phyloP scores from a whole-genome alignment of 495 filamentous ascomycete genomes.

The Rostrohypoxylon terebratum region DNA sequence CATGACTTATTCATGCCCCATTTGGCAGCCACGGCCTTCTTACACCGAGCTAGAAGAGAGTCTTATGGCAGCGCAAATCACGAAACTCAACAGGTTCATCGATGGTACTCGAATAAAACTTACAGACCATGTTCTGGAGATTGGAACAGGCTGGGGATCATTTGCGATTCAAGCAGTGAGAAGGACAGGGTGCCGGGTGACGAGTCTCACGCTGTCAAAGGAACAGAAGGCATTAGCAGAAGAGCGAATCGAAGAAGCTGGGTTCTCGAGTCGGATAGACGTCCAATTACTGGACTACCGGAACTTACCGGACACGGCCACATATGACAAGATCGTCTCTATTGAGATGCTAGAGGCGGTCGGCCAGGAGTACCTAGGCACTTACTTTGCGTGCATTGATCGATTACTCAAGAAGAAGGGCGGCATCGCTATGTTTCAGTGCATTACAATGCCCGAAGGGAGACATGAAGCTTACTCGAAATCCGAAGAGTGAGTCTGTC shows the following conservation, averaged over 20 bases:
- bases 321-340: constrained; percentile 75
- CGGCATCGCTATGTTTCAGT: constrained; percentile 77
- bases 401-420: constrained; percentile 69
- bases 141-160: constrained; percentile 77
- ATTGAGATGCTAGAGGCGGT: constrained; percentile 85
- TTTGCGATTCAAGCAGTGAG: constrained; percentile 72
- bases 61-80: constrained; percentile 72
- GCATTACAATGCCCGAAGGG: constrained; percentile 78
- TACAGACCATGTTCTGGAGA: constrained; percentile 74
- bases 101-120: constrained; percentile 67
- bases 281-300: constrained; percentile 73
- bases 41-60: constrained; percentile 58
- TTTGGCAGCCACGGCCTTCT: constrained; percentile 62
- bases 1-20: constrained; percentile 82
- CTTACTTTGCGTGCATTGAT: constrained; percentile 70
- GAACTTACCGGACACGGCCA: constrained; percentile 61
- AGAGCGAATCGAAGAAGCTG: constrained; percentile 64
- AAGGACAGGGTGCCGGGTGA: constrained; percentile 70
- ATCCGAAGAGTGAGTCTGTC: constrained; percentile 56
- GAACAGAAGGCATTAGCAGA: constrained; percentile 73
- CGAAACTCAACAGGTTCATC: constrained; percentile 72
- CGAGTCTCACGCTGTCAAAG: constrained; percentile 69
- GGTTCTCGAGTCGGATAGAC: constrained; percentile 64
- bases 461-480: constrained; percentile 60
- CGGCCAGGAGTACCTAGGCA: constrained; percentile 70